Evolutionary conservation across 495 filamentous ascomycete genomes (phyloP).

Genomic region (Pyrenopolyporus hunteri): DNA sequence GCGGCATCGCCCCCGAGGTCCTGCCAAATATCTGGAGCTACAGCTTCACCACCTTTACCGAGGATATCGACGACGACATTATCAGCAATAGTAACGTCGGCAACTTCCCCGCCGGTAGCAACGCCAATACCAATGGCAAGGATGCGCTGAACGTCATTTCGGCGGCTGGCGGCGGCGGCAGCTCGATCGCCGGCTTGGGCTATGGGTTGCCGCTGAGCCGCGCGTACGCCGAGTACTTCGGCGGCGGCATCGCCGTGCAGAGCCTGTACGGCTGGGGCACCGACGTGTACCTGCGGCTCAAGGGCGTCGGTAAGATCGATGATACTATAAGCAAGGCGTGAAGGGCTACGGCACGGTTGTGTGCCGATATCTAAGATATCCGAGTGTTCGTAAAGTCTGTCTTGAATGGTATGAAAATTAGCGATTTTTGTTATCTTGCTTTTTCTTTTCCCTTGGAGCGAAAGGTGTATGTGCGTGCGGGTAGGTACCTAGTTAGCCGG

Average conservation of each 20-base stretch:
- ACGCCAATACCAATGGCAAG: no score
- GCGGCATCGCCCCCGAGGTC: slow-evolving; percentile 83
- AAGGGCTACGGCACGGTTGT: not conserved
- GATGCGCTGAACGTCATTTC: slow-evolving; percentile 78
- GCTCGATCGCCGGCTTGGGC: slow-evolving; percentile 84
- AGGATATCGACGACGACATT: slow-evolving; percentile 56
- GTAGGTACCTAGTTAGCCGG: no score
- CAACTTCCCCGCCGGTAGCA: no score
- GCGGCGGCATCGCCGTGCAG: slow-evolving; percentile 92
- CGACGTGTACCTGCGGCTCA: slow-evolving; percentile 68
- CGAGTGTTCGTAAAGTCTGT: not conserved
- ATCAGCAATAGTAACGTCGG: slow-evolving; percentile 31
- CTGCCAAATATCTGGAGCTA: slow-evolving; percentile 93
- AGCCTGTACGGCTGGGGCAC: slow-evolving; percentile 93
- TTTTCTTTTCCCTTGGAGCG: not conserved
- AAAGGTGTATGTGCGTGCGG: not conserved
- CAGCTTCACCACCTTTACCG: slow-evolving; percentile 91
- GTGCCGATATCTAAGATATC: not conserved
- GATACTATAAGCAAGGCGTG: slow-evolving; percentile 14
- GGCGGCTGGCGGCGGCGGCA: slow-evolving; percentile 66
- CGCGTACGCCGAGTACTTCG: slow-evolving; percentile 98
- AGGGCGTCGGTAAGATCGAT: slow-evolving; percentile 78
- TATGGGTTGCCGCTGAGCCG: slow-evolving; percentile 91
- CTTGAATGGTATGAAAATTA: no score
- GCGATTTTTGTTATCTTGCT: not conserved